These are phyloP conservation scores for Coleophoma crateriformis DNA, from an alignment of 2,329 filamentous ascomycete species.

Conservation along the genomic window DNA sequence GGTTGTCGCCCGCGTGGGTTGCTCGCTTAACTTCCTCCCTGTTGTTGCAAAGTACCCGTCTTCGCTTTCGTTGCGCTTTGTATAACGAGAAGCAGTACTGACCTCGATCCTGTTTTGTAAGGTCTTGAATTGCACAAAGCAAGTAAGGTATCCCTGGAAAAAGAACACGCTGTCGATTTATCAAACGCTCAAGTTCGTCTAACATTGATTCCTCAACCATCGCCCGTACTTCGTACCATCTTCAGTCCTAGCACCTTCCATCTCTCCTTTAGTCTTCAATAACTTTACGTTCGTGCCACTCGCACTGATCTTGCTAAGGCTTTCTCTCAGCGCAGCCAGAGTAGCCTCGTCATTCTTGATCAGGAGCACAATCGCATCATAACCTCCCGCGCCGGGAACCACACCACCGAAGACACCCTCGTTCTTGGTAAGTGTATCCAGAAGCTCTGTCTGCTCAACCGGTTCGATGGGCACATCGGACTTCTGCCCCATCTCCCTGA, in stretches of 20 bases:
- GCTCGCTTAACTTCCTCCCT: too few relatives aligned
- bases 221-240: constrained; percentile 11
- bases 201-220: background rate
- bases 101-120: too few relatives aligned
- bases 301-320: constrained; percentile 60
- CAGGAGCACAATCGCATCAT: constrained; percentile 80
- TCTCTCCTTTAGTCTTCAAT: constrained; percentile 65
- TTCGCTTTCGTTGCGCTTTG: too few relatives aligned
- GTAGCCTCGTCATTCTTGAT: constrained; percentile 68
- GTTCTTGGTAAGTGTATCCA: constrained; percentile 64
- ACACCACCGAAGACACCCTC: constrained; percentile 85
- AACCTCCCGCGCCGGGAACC: constrained; percentile 90
- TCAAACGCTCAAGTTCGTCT: background rate
- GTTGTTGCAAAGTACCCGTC: too few relatives aligned
- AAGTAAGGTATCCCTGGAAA: too few relatives aligned
- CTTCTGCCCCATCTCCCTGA: constrained; percentile 69
- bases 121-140: too few relatives aligned
- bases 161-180: background rate
- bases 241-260: constrained; percentile 56
- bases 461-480: constrained; percentile 88
- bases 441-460: constrained; percentile 71
- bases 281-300: constrained; percentile 61
- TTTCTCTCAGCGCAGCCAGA: constrained; percentile 49
- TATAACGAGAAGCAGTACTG: too few relatives aligned
- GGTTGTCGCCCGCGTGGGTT: too few relatives aligned